Base-by-base conservation (phyloP, 108 stramenopile genomes). In the Stephanodiscus triporus region DNA sequence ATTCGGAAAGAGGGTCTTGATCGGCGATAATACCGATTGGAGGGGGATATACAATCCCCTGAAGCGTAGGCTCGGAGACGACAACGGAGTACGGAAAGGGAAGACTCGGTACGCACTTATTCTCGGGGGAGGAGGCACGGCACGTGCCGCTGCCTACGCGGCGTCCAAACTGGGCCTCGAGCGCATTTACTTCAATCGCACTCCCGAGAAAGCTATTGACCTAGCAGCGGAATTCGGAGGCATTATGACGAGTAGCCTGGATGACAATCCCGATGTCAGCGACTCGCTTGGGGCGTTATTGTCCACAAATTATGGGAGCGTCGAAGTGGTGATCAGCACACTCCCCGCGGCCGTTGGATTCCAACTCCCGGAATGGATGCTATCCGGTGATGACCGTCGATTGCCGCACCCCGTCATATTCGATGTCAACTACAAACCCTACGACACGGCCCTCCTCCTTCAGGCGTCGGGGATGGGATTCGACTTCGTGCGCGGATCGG, bases 21-120 rank as follows among this genome's bases (percentile, higher is more conserved):
- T 88, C 49, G 98, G 99, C 9, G 95, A 99, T 77, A 99, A 99
- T 80, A 99, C 98, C 2, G 99, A 99, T 75, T 99, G 99, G 98
- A 87, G 88, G 55, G 99, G 99, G 16, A 98, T 99, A 29, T 91
- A 83, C 85, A 88, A 94, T 63, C 96, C 97, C 4, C 61, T 99
- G 26, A 71, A 86, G 66, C 81, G 90, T 37, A 82, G 86, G 43
- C 62, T 96, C 53, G 88, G 91, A 19, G 83, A 75, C 10, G 68
- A 66, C 51, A 73, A 34, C 7, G 58, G 65, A 0, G 40, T 34
- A 9, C 82, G 79, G 42, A 40, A 32, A 42, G 71, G 29, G 26
- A 64, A 61, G 59, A 55, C 54, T 27, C 53, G 56, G 17, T 83
- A 70, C 49, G 97, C 92, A 14, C 82, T 99, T 2, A 96, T 99